phyloP scores from a whole-genome alignment of 345 rosid species.

The Lenwebbia sp. region DNA sequence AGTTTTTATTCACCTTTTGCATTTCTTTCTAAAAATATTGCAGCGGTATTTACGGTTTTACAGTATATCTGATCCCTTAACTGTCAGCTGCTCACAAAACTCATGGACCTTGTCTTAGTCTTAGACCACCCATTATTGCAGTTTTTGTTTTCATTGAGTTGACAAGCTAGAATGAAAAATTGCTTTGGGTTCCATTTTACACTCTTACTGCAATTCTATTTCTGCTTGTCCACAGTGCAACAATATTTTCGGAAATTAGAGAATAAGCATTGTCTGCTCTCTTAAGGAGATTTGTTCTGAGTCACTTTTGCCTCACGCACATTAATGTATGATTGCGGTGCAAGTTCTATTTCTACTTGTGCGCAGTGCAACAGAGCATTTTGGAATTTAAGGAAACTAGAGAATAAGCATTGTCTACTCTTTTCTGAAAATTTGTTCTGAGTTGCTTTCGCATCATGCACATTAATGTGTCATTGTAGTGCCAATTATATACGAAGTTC shows the following conservation, averaged over 20 bases:
- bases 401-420: not conserved
- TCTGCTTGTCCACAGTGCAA: not conserved
- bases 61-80: not conserved
- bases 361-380: not conserved
- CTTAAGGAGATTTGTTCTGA: not conserved
- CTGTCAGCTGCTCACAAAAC: not conserved
- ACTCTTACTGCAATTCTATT: not conserved
- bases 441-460: not conserved
- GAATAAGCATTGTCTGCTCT: not conserved
- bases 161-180: not conserved
- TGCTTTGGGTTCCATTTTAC: not conserved
- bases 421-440: not conserved
- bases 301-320: not conserved
- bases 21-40: not conserved
- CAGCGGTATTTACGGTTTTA: not conserved
- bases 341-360: not conserved
- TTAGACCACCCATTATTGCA: not conserved
- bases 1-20: not conserved
- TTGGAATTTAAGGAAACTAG: not conserved
- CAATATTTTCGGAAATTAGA: not conserved
- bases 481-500: slow-evolving; percentile 72
- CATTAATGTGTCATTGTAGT: slow-evolving; percentile 28
- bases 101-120: not conserved
- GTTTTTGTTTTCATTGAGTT: not conserved
- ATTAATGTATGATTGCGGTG: not conserved